These are phyloP conservation scores for Tranzscheliella williamsii DNA, from an alignment of 1,284 basidiomycete species.

Conservation along the genomic window DNA sequence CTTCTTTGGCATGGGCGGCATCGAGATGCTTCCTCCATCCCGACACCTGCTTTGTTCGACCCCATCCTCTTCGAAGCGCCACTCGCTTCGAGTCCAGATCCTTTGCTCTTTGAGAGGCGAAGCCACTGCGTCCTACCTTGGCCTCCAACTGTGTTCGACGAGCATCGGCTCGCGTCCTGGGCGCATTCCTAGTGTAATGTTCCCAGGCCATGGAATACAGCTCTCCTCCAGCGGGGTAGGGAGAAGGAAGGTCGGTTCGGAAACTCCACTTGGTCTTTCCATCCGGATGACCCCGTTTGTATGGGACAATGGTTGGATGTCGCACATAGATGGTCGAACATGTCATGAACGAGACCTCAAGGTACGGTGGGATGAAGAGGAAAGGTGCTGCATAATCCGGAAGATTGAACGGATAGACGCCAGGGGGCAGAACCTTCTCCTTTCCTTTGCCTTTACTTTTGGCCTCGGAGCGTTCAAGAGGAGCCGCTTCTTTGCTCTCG, in stretches of 20 bases:
- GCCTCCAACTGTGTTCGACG: slow-evolving; percentile 48
- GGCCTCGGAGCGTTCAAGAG: neutral
- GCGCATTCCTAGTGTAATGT: slow-evolving; percentile 54
- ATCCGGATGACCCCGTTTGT: slow-evolving; percentile 4
- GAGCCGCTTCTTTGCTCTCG: neutral
- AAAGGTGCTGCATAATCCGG: slow-evolving; percentile 86
- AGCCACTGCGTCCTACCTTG: slow-evolving; percentile 43
- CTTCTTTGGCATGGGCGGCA: slow-evolving; percentile 2
- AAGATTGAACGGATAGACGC: slow-evolving; percentile 70
- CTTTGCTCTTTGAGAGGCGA: slow-evolving; percentile 43
- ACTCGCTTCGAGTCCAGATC: slow-evolving; percentile 39
- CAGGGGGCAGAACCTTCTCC: slow-evolving; percentile 41
- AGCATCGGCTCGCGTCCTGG: slow-evolving; percentile 52
- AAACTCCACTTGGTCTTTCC: slow-evolving; percentile 25
- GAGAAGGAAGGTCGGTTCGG: slow-evolving; percentile 55
- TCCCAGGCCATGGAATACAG: slow-evolving; percentile 59
- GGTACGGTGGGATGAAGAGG: slow-evolving; percentile 92
- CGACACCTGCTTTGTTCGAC: slow-evolving; percentile 32
- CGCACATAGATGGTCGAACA: slow-evolving; percentile 93
- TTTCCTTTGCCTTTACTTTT: slow-evolving; percentile 14
- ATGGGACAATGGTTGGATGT: slow-evolving; percentile 88
- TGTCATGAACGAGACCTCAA: slow-evolving; percentile 85
- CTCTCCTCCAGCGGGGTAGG: slow-evolving; percentile 54
- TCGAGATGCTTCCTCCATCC: slow-evolving; percentile 33
- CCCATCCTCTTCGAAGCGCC: slow-evolving; percentile 50